These are phyloP conservation scores for Boletus huronensis DNA, from an alignment of 768 basidiomycete genomes.

Conservation along the genomic window DNA sequence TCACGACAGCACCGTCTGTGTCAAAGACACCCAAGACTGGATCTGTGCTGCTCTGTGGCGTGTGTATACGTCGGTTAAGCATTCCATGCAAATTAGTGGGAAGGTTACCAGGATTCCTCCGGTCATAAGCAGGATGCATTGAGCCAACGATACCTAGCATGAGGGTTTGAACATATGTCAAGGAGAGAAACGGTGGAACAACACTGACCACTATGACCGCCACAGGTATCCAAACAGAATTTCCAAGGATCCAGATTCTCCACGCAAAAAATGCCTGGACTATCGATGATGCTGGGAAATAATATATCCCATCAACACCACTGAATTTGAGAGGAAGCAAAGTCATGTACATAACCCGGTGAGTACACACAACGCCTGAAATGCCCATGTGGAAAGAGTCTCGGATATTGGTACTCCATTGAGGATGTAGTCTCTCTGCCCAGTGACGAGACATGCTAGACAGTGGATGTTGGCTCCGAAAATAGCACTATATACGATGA, in stretches of 20 bases:
- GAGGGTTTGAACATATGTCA: not conserved
- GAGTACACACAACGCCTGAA: conserved; percentile 5
- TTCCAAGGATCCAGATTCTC: conserved; percentile 9
- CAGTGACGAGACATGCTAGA: conserved; percentile 8
- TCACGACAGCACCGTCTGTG: conserved; percentile 4
- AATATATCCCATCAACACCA: not conserved
- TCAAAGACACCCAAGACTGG: conserved; percentile 3
- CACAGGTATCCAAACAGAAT: conserved; percentile 1
- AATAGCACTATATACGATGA: conserved; percentile 5
- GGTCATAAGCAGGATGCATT: conserved; percentile 2
- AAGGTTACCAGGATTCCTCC: not conserved
- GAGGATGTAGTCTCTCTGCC: conserved; percentile 3
- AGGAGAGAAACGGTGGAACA: not conserved
- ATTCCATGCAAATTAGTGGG: not conserved
- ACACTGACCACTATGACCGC: conserved; percentile 1
- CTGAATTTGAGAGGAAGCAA: not conserved
- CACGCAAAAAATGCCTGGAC: conserved; percentile 8
- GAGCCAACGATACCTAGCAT: not conserved
- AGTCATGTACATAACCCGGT: conserved; percentile 4
- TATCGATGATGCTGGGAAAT: conserved; percentile 1
- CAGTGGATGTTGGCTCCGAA: conserved; percentile 4
- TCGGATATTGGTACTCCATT: conserved; percentile 1
- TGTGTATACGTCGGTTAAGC: not conserved
- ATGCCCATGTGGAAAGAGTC: conserved; percentile 6
- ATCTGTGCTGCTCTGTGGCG: not conserved